Percentiles rank a stretch among this genome's conserved stretches.
Conservation (phyloP, 2,329 filamentous ascomycete genomes). For the Colletotrichum liriopes region DNA sequence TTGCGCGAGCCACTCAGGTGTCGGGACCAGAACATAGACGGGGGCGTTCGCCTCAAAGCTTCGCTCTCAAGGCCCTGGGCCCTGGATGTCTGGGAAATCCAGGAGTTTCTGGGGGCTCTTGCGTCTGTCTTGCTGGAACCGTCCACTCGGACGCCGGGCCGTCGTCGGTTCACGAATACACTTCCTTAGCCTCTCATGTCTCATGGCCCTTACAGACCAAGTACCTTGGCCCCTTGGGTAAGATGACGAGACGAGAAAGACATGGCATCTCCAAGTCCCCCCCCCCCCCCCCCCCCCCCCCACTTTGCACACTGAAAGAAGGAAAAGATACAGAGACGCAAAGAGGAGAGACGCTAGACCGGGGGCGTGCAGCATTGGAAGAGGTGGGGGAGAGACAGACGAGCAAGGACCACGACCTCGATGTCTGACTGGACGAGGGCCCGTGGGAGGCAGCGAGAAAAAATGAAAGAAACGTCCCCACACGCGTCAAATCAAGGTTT, state of each 20-base stretch:
- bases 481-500: slow-evolving; percentile 41
- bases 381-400: neutral
- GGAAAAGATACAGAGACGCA: slow-evolving; percentile 5
- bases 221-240: neutral
- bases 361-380: neutral
- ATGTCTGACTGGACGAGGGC: neutral
- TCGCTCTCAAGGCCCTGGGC: slow-evolving; percentile 1
- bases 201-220: slow-evolving; percentile 14
- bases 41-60: slow-evolving; percentile 39
- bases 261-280: neutral
- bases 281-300: too few species aligned
- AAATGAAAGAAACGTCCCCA: slow-evolving; percentile 26
- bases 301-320: neutral
- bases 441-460: neutral
- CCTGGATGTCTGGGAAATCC: neutral
- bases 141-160: slow-evolving; percentile 5
- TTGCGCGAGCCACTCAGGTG: slow-evolving; percentile 10
- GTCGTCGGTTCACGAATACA: slow-evolving; percentile 6
- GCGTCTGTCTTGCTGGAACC: neutral
- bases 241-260: slow-evolving; percentile 1
- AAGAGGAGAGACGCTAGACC: neutral
- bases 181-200: neutral
- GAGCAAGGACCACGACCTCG: neutral
- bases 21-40: slow-evolving; percentile 1
- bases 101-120: neutral